Percentiles rank a stretch among this genome's conserved stretches.
These are phyloP conservation scores for Albugo laibachii DNA, from an alignment of 352 stramenopile genomes.

Conservation along the genomic window DNA sequence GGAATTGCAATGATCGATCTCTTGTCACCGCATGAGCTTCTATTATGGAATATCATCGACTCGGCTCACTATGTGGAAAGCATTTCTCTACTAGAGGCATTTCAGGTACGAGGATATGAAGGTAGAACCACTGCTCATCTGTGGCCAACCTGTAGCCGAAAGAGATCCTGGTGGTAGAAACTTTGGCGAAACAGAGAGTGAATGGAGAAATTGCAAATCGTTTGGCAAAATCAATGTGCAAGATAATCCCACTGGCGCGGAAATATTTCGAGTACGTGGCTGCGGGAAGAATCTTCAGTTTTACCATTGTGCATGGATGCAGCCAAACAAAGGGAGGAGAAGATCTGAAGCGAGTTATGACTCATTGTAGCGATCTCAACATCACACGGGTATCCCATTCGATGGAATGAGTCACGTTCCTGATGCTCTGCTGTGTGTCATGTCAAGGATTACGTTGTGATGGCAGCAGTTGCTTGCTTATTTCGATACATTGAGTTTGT, in stretches of 20 bases:
- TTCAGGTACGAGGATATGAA: constrained; percentile 17
- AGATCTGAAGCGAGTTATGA: constrained; percentile 63
- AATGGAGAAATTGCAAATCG: constrained; percentile 48
- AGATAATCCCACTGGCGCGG: constrained; percentile 39
- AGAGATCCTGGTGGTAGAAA: constrained; percentile 55
- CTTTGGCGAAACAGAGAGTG: constrained; percentile 27
- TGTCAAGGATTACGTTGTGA: constrained; percentile 59
- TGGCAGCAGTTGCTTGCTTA: constrained; percentile 56
- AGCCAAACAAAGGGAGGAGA: constrained; percentile 73
- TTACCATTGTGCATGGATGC: not conserved
- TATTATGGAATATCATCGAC: constrained; percentile 66
- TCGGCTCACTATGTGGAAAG: constrained; percentile 55
- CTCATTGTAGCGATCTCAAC: constrained; percentile 68
- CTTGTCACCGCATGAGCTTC: constrained; percentile 36
- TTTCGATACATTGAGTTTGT: constrained; percentile 79
- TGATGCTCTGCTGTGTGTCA: not conserved
- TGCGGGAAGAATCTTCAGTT: not conserved
- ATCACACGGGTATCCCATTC: constrained; percentile 27
- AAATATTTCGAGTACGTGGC: constrained; percentile 59
- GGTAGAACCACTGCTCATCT: not conserved
- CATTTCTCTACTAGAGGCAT: constrained; percentile 43
- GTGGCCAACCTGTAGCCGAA: constrained; percentile 17
- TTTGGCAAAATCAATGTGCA: constrained; percentile 27
- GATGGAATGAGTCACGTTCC: not conserved
- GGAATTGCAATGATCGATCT: constrained; percentile 62